Evolutionary conservation across 176 grass and related monocot genomes (phyloP).

Genomic region (Cenchrus fungigraminus): DNA sequence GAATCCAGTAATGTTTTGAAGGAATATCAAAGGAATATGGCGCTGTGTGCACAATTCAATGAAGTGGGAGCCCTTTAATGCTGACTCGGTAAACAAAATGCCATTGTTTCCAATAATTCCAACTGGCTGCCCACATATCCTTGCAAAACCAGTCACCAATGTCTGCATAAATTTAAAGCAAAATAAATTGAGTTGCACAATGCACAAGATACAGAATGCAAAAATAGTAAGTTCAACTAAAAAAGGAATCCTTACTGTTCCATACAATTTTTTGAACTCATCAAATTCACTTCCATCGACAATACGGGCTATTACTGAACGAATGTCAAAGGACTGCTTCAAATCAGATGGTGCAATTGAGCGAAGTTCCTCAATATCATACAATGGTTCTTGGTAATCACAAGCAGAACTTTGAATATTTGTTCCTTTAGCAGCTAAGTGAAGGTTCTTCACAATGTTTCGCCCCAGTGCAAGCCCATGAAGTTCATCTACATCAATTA

Average conservation of each 20-base stretch:
- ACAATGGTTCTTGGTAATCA: constrained; percentile 86
- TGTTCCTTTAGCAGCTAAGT: constrained; percentile 77
- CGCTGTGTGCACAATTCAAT: constrained; percentile 95
- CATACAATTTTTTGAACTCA: constrained; percentile 99
- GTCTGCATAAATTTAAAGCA: constrained; percentile 60
- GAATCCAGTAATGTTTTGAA: constrained; percentile 99
- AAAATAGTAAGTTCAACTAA: not conserved
- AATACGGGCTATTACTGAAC: constrained; percentile 80
- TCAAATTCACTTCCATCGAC: constrained; percentile 96
- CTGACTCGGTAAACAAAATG: constrained; percentile 96
- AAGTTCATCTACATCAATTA: constrained; percentile 80
- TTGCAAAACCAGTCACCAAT: constrained; percentile 94
- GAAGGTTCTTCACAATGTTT: constrained; percentile 87
- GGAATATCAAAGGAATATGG: constrained; percentile 98
- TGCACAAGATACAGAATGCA: constrained; percentile 34
- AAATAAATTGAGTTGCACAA: constrained; percentile 6
- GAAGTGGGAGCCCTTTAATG: constrained; percentile 91
- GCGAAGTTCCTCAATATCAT: constrained; percentile 77
- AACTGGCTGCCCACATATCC: constrained; percentile 84
- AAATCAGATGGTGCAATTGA: constrained; percentile 83
- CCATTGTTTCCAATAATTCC: constrained; percentile 99
- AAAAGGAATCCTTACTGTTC: constrained; percentile 74
- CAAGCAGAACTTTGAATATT: constrained; percentile 48
- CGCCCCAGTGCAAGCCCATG: constrained; percentile 83
- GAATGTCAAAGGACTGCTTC: constrained; percentile 88